phyloP scores from a whole-genome alignment of 2,329 filamentous ascomycete genomes.

The Hymenotorrendiella dingleyae region DNA sequence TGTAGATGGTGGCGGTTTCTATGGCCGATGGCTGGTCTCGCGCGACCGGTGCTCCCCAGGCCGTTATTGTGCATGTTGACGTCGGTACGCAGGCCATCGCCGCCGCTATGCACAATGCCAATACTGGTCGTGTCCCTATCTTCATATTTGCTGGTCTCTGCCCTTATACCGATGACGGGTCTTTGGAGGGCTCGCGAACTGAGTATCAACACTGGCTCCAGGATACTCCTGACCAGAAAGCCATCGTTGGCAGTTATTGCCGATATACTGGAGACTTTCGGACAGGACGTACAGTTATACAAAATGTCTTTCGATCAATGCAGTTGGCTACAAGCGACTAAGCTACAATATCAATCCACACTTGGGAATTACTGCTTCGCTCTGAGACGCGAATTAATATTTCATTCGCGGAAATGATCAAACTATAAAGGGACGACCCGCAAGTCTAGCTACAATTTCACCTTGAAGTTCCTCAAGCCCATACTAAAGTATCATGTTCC shows the following conservation, averaged over 20 bases:
- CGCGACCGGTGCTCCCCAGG: slow-evolving; percentile 57
- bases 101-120: slow-evolving; percentile 66
- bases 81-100: slow-evolving; percentile 67
- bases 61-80: slow-evolving; percentile 64
- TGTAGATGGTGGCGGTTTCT: slow-evolving; percentile 63
- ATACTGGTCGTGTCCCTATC: slow-evolving; percentile 57
- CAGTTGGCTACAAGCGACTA: slow-evolving; percentile 61
- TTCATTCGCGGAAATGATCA: too few relatives aligned
- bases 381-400: too few relatives aligned
- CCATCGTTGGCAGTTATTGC: slow-evolving; percentile 65
- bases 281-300: slow-evolving; percentile 64
- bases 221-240: slow-evolving; percentile 66
- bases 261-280: slow-evolving; percentile 64
- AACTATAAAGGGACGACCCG: neutral
- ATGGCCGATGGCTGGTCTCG: slow-evolving; percentile 69
- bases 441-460: too few relatives aligned
- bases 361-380: too few relatives aligned
- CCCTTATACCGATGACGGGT: slow-evolving; percentile 63
- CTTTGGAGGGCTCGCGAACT: slow-evolving; percentile 59
- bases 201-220: slow-evolving; percentile 75
- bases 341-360: too few relatives aligned
- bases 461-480: too few relatives aligned
- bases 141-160: slow-evolving; percentile 67
- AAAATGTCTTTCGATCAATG: slow-evolving; percentile 63
- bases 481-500: too few relatives aligned